Evolutionary conservation across 2,329 filamentous ascomycete species (phyloP), one percentile per base, ranked within the genome.

Genomic region (Colletotrichum tropicale): DNA sequence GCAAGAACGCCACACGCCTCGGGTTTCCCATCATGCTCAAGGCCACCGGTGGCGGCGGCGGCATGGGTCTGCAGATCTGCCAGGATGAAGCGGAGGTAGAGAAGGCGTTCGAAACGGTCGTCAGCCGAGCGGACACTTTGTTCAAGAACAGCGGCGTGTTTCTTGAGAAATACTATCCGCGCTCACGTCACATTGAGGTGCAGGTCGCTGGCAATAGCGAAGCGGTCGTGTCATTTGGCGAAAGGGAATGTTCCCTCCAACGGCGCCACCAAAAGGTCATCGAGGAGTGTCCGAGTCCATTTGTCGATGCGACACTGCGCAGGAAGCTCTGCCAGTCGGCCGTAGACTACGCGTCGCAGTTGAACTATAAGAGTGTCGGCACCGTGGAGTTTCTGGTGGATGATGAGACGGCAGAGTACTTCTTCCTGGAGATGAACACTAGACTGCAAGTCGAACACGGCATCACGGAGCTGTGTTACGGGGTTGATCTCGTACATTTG

Each of bases 391-490:
- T 86, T 48, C 77, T 87, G 0, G 80, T 85, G 1, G 83, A 86
- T 62, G 78, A 78, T 13, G 75, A 78, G 9, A 80, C 80, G 0
- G 78, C 77, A 0, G 74, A 80, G 6, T 87, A 85, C 72, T 88
- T 88, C 38, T 73, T 73, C 16, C 36, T 73, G 24, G 70, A 73
- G 73, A 88, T 90, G 81, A 88, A 90, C 86, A 78, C 94, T 0
- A 87, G 94, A 10, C 83, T 96, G 5, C 94, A 96, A 78, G 94
- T 96, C 28, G 94, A 96, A 81, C 94, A 96, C 78, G 93, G 94
- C 0, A 93, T 73, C 13, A 61, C 70, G 6, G 65, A 73, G 28
- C 30, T 64, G 26, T 66, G 64, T 24, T 64, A 55, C 13, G 48
- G 52, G 5, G 36, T 75, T 6, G 73, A 75, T 5, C 43, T 75